Conservation (phyloP, 2,329 filamentous ascomycete species). For the Aureobasidium sp. region DNA sequence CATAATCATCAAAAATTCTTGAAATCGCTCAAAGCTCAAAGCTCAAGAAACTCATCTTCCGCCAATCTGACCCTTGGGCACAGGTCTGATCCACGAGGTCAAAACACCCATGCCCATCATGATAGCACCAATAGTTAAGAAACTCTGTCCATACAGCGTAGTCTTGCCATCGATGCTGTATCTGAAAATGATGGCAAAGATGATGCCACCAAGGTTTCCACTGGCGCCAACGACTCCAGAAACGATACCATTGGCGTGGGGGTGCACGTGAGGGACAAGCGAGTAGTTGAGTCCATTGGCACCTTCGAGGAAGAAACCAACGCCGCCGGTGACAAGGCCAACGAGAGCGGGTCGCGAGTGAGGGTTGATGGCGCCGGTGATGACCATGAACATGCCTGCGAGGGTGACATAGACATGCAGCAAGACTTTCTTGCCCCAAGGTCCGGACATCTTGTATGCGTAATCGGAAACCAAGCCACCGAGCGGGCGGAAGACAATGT, state of each 20-base stretch:
- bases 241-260: conserved; percentile 71
- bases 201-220: conserved; percentile 77
- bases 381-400: conserved; percentile 53
- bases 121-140: conserved; percentile 79
- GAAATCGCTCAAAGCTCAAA: no score
- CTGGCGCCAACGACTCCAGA: conserved; percentile 71
- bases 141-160: conserved; percentile 58
- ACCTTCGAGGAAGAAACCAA: conserved; percentile 77
- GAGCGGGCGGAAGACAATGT: conserved; percentile 59
- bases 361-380: conserved; percentile 59
- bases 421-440: conserved; percentile 60
- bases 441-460: conserved; percentile 45
- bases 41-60: conserved; percentile 18
- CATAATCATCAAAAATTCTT: no score
- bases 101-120: conserved; percentile 62
- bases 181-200: conserved; percentile 78
- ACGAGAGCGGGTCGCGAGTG: conserved; percentile 60
- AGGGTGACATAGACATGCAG: conserved; percentile 51
- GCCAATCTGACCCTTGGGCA: conserved; percentile 49
- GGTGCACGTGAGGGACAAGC: conserved; percentile 79
- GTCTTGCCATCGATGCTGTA: conserved; percentile 48
- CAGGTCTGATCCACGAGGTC: conserved; percentile 57
- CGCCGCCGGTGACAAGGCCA: conserved; percentile 65
- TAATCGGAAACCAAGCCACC: conserved; percentile 56
- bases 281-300: conserved; percentile 83